These are phyloP conservation scores for Microcyclosporella mali DNA, from an alignment of 2,329 filamentous ascomycete species.

Conservation along the genomic window DNA sequence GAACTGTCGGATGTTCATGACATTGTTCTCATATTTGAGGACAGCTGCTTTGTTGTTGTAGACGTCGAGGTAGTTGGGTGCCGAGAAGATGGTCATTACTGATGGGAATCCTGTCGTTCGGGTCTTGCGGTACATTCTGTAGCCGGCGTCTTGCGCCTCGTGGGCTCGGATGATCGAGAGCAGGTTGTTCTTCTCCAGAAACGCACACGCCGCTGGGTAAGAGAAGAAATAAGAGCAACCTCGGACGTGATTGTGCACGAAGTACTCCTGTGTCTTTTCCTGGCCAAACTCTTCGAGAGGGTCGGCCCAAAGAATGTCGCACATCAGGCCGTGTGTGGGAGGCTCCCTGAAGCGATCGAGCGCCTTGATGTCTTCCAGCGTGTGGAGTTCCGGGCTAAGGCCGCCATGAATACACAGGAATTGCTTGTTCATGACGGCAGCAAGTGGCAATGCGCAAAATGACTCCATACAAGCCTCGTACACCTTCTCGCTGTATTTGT, in stretches of 20 bases:
- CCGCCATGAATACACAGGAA: constrained; percentile 98
- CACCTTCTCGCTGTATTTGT: constrained; percentile 94
- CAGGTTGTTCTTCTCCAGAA: constrained; percentile 97
- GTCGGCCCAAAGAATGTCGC: constrained; percentile 97
- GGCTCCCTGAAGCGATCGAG: constrained; percentile 98
- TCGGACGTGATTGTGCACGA: constrained; percentile 95
- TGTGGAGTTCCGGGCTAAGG: constrained; percentile 90
- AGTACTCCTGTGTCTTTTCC: constrained; percentile 96
- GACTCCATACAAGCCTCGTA: constrained; percentile 99
- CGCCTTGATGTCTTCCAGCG: constrained; percentile 90
- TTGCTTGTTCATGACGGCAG: constrained; percentile 99
- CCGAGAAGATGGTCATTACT: constrained; percentile 99
- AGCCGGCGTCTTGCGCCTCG: constrained; percentile 96
- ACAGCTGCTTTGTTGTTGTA: constrained; percentile 99
- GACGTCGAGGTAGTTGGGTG: constrained; percentile 96
- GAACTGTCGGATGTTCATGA: constrained; percentile 99
- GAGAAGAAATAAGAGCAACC: constrained; percentile 99
- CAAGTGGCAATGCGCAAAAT: constrained; percentile 87
- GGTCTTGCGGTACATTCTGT: constrained; percentile 98
- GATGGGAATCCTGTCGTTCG: constrained; percentile 96
- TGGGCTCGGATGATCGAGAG: constrained; percentile 95
- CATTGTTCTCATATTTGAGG: constrained; percentile 98
- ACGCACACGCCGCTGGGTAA: constrained; percentile 92
- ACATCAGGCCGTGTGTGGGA: constrained; percentile 96
- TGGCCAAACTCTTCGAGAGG: constrained; percentile 97